A percentile compares a stretch with the other conserved stretches of the same genome.
These are phyloP conservation scores for Colletotrichum liriopes DNA, from an alignment of 2,329 filamentous ascomycete genomes.

Conservation along the genomic window DNA sequence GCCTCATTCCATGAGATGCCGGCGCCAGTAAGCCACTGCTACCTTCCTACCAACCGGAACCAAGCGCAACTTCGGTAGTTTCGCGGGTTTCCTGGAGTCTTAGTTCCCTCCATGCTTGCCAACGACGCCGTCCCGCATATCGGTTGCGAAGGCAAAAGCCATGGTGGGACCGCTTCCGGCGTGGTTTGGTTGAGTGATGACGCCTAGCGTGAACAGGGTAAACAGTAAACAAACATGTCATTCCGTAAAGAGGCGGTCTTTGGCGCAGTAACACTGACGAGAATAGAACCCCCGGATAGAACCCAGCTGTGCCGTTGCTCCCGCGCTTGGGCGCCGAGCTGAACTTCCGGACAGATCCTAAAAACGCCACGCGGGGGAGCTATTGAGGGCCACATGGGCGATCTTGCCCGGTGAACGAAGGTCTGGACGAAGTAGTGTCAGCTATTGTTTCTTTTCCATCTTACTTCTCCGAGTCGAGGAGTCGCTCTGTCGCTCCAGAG, in stretches of 20 bases:
- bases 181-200: too few relatives aligned
- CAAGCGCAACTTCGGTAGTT: too few relatives aligned
- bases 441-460: neutral
- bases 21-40: neutral
- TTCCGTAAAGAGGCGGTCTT: too few relatives aligned
- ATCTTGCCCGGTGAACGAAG: neutral
- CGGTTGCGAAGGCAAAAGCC: neutral
- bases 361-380: neutral
- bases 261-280: neutral
- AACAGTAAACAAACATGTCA: neutral
- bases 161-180: neutral
- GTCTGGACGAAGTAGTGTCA: neutral
- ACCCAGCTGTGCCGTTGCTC: neutral
- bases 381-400: neutral
- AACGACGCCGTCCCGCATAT: neutral
- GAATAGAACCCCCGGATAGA: neutral
- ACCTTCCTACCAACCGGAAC: neutral
- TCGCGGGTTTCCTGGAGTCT: neutral
- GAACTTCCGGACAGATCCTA: neutral
- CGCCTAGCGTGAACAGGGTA: neutral
- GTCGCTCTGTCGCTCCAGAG: neutral
- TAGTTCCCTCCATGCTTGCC: neutral
- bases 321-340: constrained; percentile 13
- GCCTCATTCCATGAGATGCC: neutral
- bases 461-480: neutral